Base-by-base conservation (phyloP, 2,329 filamentous ascomycete species). In the Arthrobotrys entomopaga region DNA sequence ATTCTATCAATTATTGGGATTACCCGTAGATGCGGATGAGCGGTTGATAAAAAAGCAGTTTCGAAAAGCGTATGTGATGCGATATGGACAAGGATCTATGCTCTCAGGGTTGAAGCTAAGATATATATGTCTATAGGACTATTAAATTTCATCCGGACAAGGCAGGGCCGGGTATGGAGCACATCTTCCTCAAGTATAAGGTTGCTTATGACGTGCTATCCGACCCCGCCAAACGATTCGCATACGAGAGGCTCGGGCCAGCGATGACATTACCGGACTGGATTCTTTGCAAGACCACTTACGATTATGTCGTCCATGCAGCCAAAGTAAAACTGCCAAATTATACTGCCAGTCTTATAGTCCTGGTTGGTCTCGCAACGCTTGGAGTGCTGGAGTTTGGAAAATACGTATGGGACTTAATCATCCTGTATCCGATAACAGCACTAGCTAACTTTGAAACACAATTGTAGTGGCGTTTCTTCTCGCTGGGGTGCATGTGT, bases 191-290 rank as follows among this genome's bases (percentile, higher is more conserved):
- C 53, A 88, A 91, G 79, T 86, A 98, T 79, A 94, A 93, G 83
- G 84, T 89, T 52, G 93, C 92, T 4, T 88, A 92, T 79, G 95
- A 98, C 79, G 91, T 90, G 0, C 87, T 97, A 15, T 83, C 88
- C n/a, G 88, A 95, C 79, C 87, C 91, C 1, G 88, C 88, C 0
- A 89, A 87, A 79, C 86, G 92, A 65, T 96, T 95, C 80, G 93
- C 92, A 6, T 97, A 97, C 82, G 92, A 97, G 80, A 88, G 92
- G 54, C 93, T 97, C 80, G 93, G 93, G 0, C 89, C 91, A 0
- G 87, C 88, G 26, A 85, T 93, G 19, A 81, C 90, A 11, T 19
- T 56, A 20, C 61, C 69, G 15, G 80, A 81, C 7, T 94, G 90
- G 89, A 83, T 86, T 76, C 84, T 87, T 76, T 90, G 88, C 82